Percentiles rank a stretch among this genome's conserved stretches.
Conservation (phyloP, 352 stramenopile species). For the Pythium rhizo-oryzae region DNA sequence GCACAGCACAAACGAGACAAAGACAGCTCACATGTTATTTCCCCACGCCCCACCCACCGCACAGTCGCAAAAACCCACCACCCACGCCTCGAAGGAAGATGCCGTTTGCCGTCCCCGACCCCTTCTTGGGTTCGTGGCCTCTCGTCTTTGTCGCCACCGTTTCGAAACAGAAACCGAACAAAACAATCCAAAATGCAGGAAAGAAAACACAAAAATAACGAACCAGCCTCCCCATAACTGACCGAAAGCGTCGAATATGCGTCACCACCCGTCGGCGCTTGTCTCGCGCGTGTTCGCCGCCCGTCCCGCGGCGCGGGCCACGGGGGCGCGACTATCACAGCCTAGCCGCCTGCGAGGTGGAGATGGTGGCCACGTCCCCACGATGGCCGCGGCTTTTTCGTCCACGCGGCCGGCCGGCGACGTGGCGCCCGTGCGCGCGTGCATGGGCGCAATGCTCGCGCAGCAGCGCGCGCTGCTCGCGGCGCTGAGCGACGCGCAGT, state of each 20-base stretch:
- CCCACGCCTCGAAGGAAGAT: background rate
- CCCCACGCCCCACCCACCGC: too few relatives aligned
- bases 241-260: background rate
- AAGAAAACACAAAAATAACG: constrained; percentile 1
- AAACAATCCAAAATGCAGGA: background rate
- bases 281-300: constrained; percentile 3
- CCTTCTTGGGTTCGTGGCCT: background rate
- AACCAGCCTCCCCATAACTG: background rate
- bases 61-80: too few relatives aligned
- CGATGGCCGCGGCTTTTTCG: background rate
- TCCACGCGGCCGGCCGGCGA: background rate
- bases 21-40: too few relatives aligned
- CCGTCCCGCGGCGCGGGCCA: background rate
- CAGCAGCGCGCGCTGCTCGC: constrained; percentile 65
- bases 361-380: background rate
- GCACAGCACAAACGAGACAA: too few relatives aligned
- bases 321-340: background rate
- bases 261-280: background rate
- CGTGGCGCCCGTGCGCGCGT: constrained; percentile 33
- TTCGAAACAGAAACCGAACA: background rate
- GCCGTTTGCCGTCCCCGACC: background rate
- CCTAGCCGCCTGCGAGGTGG: background rate
- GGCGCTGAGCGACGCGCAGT: constrained; percentile 52
- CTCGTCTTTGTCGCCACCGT: background rate
- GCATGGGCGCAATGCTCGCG: constrained; percentile 60